Conservation (phyloP, 1,284 basidiomycete genomes). For the Sphaerobolus stellatus region DNA sequence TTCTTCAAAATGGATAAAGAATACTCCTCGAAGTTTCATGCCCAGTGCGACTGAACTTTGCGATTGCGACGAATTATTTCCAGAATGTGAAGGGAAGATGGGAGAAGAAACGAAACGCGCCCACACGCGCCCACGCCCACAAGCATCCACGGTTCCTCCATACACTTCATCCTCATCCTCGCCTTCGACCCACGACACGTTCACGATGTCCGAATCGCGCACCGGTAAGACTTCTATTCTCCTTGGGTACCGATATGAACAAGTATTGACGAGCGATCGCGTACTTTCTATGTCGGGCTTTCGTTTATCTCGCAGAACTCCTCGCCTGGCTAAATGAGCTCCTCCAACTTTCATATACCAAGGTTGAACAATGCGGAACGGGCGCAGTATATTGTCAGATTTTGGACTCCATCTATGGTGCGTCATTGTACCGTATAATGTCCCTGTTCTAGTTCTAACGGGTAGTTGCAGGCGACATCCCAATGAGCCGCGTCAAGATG, state of each 20-base stretch:
- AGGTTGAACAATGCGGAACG: constrained; percentile 91
- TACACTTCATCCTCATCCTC: background rate
- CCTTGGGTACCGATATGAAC: background rate
- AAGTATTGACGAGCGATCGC: background rate
- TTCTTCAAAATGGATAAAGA: no score
- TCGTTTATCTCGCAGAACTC: constrained; percentile 53
- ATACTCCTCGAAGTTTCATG: no score
- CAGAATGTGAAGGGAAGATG: no score
- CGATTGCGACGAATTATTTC: no score
- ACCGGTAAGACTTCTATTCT: constrained; percentile 35
- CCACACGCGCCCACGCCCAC: background rate
- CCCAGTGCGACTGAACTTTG: no score
- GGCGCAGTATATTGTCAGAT: constrained; percentile 91
- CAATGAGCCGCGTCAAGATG: constrained; percentile 89
- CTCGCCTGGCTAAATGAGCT: constrained; percentile 94
- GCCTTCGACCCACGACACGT: no score
- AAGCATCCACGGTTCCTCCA: background rate
- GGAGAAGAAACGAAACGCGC: background rate
- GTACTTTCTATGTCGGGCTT: background rate
- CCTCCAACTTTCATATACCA: constrained; percentile 87
- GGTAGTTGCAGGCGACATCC: constrained; percentile 65
- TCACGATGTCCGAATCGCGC: constrained; percentile 60
- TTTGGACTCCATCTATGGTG: constrained; percentile 91
- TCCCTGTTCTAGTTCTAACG: constrained; percentile 8
- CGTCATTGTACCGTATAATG: constrained; percentile 14